These are phyloP conservation scores for Byssothecium circinans DNA, from an alignment of 2,329 filamentous ascomycete species.

Conservation along the genomic window DNA sequence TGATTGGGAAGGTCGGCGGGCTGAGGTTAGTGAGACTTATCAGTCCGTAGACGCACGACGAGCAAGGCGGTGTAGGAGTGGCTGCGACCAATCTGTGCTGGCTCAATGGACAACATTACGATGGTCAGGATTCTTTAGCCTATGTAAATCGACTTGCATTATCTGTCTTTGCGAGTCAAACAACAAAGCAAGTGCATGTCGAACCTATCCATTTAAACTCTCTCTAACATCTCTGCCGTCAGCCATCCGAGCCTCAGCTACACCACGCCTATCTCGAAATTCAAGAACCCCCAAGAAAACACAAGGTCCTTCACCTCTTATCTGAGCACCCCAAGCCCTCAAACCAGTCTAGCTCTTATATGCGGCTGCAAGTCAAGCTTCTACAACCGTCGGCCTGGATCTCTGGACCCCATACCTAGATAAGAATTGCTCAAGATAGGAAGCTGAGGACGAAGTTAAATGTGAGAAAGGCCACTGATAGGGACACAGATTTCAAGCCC, in stretches of 20 bases:
- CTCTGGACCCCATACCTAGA: conserved; percentile 34
- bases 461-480: not conserved
- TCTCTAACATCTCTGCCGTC: conserved; percentile 10
- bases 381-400: conserved; percentile 5
- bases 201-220: not conserved
- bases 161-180: not conserved
- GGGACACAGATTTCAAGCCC: conserved; percentile 8
- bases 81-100: not conserved
- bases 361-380: conserved; percentile 28
- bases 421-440: conserved; percentile 38
- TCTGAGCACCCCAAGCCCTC: conserved; percentile 22
- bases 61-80: not conserved
- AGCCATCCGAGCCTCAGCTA: conserved; percentile 13
- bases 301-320: conserved; percentile 21
- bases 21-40: not conserved
- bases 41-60: not conserved
- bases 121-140: not conserved
- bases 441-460: conserved; percentile 23
- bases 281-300: conserved; percentile 8
- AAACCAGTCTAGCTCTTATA: conserved; percentile 17
- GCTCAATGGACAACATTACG: not conserved
- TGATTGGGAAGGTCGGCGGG: not conserved
- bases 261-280: conserved; percentile 1
- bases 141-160: not conserved
- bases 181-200: not conserved